phyloP scores from a whole-genome alignment of 768 basidiomycete genomes.

The Baorangia bicolor region DNA sequence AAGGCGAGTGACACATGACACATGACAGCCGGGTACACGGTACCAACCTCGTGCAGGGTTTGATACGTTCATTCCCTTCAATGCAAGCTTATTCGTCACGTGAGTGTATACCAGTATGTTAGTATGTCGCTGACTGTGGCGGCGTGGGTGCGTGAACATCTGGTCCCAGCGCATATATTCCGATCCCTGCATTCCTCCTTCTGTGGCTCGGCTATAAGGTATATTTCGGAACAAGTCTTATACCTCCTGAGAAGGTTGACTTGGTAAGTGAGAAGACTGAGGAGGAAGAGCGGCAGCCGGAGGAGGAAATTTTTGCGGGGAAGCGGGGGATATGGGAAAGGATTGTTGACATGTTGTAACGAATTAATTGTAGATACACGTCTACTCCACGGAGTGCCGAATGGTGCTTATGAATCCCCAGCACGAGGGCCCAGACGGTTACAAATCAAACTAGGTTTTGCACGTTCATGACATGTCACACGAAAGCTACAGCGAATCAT shows the following conservation, averaged over 20 bases:
- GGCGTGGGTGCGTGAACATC: background rate
- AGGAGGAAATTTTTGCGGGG: slow-evolving; percentile 34
- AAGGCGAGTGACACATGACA: slow-evolving; percentile 37
- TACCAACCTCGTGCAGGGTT: slow-evolving; percentile 28
- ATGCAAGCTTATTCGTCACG: slow-evolving; percentile 58
- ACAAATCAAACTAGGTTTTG: background rate
- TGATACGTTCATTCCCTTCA: slow-evolving; percentile 45
- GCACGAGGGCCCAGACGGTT: background rate
- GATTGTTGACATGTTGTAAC: slow-evolving; percentile 25
- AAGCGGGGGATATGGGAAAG: slow-evolving; percentile 22
- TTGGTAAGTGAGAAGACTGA: slow-evolving; percentile 45
- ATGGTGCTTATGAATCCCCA: background rate
- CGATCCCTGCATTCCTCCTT: slow-evolving; percentile 33
- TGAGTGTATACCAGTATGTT: slow-evolving; percentile 33
- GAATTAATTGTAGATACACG: background rate
- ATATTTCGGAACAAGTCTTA: slow-evolving; percentile 33
- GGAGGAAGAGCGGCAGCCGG: slow-evolving; percentile 54
- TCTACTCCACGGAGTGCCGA: no score
- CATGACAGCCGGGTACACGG: background rate
- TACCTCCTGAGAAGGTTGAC: slow-evolving; percentile 52
- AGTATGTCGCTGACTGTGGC: background rate
- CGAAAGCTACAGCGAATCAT: background rate
- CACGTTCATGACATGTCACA: slow-evolving; percentile 11
- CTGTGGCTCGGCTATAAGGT: slow-evolving; percentile 40
- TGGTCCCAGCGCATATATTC: slow-evolving; percentile 28